phyloP scores from a whole-genome alignment of 2,329 filamentous ascomycete genomes.

The Pseudogymnoascus sp. region DNA sequence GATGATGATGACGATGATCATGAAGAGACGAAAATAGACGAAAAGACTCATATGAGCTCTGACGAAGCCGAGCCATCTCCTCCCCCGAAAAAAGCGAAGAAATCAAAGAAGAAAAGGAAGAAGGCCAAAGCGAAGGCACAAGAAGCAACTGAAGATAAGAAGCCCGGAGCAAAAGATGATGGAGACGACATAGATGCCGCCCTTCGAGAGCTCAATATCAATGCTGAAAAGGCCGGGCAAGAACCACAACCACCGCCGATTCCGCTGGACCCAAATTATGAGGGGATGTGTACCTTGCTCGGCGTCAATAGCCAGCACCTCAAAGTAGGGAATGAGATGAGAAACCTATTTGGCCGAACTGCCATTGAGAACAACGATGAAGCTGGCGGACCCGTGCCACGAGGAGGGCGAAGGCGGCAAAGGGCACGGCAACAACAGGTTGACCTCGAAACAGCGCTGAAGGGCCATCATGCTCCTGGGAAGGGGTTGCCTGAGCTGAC shows the following conservation, averaged over 20 bases:
- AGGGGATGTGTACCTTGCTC: conserved; percentile 45
- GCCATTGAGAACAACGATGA: conserved; percentile 50
- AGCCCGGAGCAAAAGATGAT: conserved; percentile 23
- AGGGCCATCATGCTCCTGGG: conserved; percentile 38
- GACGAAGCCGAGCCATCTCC: conserved; percentile 28
- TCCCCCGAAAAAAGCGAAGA: conserved; percentile 42
- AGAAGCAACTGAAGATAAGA: conserved; percentile 20
- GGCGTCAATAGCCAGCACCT: conserved; percentile 63
- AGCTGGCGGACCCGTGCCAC: conserved; percentile 27
- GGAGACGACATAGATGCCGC: conserved; percentile 59
- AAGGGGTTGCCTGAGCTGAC: conserved; percentile 51
- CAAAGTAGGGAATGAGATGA: conserved; percentile 88
- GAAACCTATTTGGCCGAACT: conserved; percentile 57
- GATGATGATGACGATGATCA: conserved; percentile 27
- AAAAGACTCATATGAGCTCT: conserved; percentile 20
- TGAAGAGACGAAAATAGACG: conserved; percentile 25
- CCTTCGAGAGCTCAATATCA: conserved; percentile 48
- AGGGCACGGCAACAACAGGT: conserved; percentile 35
- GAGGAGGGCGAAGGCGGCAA: conserved; percentile 33
- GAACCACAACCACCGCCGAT: conserved; percentile 11
- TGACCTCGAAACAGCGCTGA: conserved; percentile 30
- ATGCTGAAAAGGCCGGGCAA: conserved; percentile 18
- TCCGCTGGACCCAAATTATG: conserved; percentile 30
- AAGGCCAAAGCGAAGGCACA: conserved; percentile 30
- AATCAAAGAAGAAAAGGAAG: conserved; percentile 53